Evolutionary conservation across 2,329 filamentous ascomycete species (phyloP).

Genomic region (Metarhizium rileyi): DNA sequence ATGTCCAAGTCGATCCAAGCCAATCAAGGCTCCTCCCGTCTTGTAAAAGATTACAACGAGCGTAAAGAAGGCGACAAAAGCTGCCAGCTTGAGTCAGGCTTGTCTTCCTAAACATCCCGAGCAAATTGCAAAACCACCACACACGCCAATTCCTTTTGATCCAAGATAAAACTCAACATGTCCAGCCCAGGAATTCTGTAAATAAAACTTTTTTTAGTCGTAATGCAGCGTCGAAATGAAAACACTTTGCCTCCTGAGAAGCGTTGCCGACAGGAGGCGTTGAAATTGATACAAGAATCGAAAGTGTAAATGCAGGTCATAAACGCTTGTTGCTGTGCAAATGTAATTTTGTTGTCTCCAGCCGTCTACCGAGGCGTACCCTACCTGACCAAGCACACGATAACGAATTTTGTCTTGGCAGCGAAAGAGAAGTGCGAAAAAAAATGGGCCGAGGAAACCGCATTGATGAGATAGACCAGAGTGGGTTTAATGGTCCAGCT

Average conservation of each 20-base stretch:
- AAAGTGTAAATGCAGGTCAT: slow-evolving; percentile 30
- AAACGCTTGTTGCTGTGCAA: slow-evolving; percentile 25
- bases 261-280: slow-evolving; percentile 20
- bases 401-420: background rate
- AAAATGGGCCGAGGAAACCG: slow-evolving; percentile 9
- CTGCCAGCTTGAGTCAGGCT: background rate
- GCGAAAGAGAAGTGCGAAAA: slow-evolving; percentile 1
- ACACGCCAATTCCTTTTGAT: slow-evolving; percentile 15
- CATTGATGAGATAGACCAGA: too few relatives aligned
- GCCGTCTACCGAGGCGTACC: slow-evolving; percentile 22
- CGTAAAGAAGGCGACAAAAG: slow-evolving; percentile 30
- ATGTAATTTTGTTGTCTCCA: slow-evolving; percentile 20
- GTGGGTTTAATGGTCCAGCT: too few relatives aligned
- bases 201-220: slow-evolving; percentile 15
- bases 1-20: slow-evolving; percentile 9
- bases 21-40: slow-evolving; percentile 26
- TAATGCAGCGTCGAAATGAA: slow-evolving; percentile 17
- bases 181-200: slow-evolving; percentile 5
- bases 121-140: slow-evolving; percentile 12
- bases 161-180: background rate
- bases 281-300: slow-evolving; percentile 36
- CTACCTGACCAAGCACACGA: slow-evolving; percentile 17
- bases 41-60: slow-evolving; percentile 40
- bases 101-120: background rate
- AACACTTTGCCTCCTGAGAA: slow-evolving; percentile 14